phyloP scores from a whole-genome alignment of 805 yeast genomes.

The Myxozyma sirexii region DNA sequence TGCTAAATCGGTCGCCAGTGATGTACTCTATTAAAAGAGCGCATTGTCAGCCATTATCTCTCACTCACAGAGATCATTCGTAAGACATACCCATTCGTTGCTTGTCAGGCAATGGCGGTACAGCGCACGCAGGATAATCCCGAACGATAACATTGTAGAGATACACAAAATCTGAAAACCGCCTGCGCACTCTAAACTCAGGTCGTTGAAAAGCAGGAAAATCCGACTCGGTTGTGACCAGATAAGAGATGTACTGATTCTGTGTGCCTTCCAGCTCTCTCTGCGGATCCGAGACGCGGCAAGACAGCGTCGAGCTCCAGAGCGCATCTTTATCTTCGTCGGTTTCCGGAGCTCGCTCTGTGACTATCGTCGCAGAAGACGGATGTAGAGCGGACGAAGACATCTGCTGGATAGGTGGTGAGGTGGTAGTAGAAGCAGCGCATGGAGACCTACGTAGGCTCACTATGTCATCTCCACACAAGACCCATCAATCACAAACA shows the following conservation, averaged over 20 bases:
- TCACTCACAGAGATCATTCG: neutral
- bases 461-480: neutral
- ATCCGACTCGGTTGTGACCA: constrained; percentile 63
- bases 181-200: constrained; percentile 62
- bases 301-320: constrained; percentile 30
- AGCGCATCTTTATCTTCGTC: constrained; percentile 29
- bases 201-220: constrained; percentile 57
- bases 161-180: constrained; percentile 85
- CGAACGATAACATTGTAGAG: constrained; percentile 71
- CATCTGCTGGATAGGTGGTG: neutral
- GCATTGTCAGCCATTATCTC: neutral
- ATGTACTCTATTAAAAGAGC: constrained; percentile 60
- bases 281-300: constrained; percentile 52
- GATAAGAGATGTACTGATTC: constrained; percentile 74
- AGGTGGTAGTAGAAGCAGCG: neutral
- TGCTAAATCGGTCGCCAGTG: constrained; percentile 88
- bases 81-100: constrained; percentile 56
- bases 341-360: constrained; percentile 34
- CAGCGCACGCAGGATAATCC: constrained; percentile 81
- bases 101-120: constrained; percentile 94
- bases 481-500: neutral
- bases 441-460: neutral
- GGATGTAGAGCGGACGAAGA: constrained; percentile 18
- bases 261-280: constrained; percentile 70
- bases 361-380: constrained; percentile 29